These are phyloP conservation scores for Cordyceps sp. DNA, from an alignment of 2,329 filamentous ascomycete genomes.

Conservation along the genomic window DNA sequence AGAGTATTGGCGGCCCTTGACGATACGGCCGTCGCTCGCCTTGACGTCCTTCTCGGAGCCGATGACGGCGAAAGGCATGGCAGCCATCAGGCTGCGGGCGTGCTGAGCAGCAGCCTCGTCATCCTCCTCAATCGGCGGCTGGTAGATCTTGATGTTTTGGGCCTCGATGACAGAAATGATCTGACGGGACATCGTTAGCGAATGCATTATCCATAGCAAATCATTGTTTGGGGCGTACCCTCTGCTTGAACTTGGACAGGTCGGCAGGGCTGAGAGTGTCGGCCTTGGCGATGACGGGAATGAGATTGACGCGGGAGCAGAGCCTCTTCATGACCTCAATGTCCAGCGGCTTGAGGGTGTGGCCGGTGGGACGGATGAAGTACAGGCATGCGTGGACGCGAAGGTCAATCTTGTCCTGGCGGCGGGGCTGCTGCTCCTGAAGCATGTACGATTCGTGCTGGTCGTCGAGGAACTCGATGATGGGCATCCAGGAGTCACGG, in stretches of 20 bases:
- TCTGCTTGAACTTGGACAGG: slow-evolving; percentile 84
- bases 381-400: slow-evolving; percentile 97
- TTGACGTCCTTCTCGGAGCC: slow-evolving; percentile 99
- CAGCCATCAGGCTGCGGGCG: slow-evolving; percentile 82
- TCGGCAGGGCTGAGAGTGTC: slow-evolving; percentile 91
- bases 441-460: slow-evolving; percentile 99
- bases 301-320: slow-evolving; percentile 94
- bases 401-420: slow-evolving; percentile 97
- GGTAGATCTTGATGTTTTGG: slow-evolving; percentile 99
- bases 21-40: slow-evolving; percentile 85
- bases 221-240: slow-evolving; percentile 34
- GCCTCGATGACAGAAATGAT: slow-evolving; percentile 92
- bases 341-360: slow-evolving; percentile 95
- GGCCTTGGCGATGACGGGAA: slow-evolving; percentile 96
- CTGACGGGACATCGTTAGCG: slow-evolving; percentile 26
- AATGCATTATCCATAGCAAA: not conserved
- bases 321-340: slow-evolving; percentile 99
- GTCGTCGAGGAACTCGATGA: slow-evolving; percentile 99
- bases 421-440: slow-evolving; percentile 97
- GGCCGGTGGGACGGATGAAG: slow-evolving; percentile 96
- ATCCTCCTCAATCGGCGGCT: slow-evolving; percentile 93
- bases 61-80: slow-evolving; percentile 98
- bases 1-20: slow-evolving; percentile 97
- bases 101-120: slow-evolving; percentile 93
- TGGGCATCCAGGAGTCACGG: slow-evolving; percentile 98